These are phyloP conservation scores for Beauveria pseudobassiana DNA, from an alignment of 2,329 filamentous ascomycete genomes.

Conservation along the genomic window DNA sequence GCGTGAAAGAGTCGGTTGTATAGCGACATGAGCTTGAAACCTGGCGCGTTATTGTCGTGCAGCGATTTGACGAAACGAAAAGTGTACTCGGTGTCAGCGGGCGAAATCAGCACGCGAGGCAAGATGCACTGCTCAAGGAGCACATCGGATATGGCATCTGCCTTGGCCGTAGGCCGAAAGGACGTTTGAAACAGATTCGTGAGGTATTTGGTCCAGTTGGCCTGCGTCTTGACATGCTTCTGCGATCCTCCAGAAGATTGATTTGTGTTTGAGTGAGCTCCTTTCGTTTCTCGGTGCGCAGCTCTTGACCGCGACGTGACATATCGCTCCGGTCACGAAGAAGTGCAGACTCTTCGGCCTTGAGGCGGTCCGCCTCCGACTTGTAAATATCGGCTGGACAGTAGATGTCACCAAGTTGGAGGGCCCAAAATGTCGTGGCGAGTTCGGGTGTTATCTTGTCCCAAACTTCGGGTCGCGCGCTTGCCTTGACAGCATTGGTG, in stretches of 20 bases:
- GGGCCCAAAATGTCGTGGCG: constrained; percentile 87
- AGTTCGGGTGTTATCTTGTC: constrained; percentile 69
- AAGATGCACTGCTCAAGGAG: constrained; percentile 87
- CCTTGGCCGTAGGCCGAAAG: constrained; percentile 62
- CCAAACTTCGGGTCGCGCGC: constrained; percentile 57
- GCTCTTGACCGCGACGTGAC: constrained; percentile 57
- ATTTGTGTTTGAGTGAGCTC: constrained; percentile 61
- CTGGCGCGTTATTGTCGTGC: constrained; percentile 74
- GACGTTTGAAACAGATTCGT: constrained; percentile 70
- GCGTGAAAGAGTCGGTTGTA: constrained; percentile 79
- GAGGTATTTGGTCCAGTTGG: constrained; percentile 60
- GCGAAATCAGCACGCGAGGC: constrained; percentile 77
- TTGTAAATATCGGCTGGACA: constrained; percentile 73
- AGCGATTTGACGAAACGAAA: constrained; percentile 83
- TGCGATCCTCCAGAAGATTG: constrained; percentile 65
- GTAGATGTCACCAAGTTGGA: constrained; percentile 73
- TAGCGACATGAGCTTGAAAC: constrained; percentile 79
- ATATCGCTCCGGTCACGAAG: constrained; percentile 67
- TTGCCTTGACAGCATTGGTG: constrained; percentile 57
- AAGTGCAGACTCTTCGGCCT: constrained; percentile 59
- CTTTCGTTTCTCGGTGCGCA: constrained; percentile 57
- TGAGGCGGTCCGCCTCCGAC: constrained; percentile 62
- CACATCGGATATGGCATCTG: constrained; percentile 62
- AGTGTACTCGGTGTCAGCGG: constrained; percentile 80
- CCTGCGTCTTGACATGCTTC: constrained; percentile 58